phyloP scores from a whole-genome alignment of 164 flowering plant genomes.

The Taxillus chinensis region DNA sequence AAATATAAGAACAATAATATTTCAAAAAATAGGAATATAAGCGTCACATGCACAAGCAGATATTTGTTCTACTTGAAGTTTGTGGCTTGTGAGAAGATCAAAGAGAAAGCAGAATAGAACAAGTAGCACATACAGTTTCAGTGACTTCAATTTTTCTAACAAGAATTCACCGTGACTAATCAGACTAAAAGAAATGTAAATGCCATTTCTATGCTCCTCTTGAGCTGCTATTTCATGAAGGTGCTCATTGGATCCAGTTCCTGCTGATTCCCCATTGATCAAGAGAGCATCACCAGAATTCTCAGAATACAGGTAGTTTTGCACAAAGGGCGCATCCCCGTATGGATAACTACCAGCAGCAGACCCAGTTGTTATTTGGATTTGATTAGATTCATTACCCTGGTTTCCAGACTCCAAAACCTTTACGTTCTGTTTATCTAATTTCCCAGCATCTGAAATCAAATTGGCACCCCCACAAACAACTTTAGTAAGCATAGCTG shows the following conservation, averaged over 20 bases:
- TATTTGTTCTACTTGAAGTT: no score
- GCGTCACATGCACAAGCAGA: background rate
- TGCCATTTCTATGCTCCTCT: conserved; percentile 14
- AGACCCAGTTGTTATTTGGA: conserved; percentile 7
- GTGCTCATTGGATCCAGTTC: conserved; percentile 8
- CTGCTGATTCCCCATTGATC: conserved; percentile 4
- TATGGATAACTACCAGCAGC: background rate
- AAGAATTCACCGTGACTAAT: conserved; percentile 39
- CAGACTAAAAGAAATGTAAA: conserved; percentile 30
- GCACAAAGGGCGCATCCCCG: background rate
- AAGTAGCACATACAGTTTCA: conserved; percentile 38
- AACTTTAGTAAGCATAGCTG: conserved; percentile 9
- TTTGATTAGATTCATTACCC: conserved; percentile 1
- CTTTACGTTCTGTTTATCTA: background rate
- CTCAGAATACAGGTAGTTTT: background rate
- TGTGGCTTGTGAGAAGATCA: background rate
- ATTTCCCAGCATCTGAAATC: conserved; percentile 6
- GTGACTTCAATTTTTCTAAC: conserved; percentile 46
- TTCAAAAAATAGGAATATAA: background rate
- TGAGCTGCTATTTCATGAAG: conserved; percentile 5
- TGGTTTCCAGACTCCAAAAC: no score
- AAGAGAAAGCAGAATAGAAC: background rate
- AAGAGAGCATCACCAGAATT: conserved; percentile 7
- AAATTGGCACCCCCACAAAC: conserved; percentile 10
- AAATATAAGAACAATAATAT: background rate